phyloP scores from a whole-genome alignment of 1,284 basidiomycete genomes.

The Malassezia sp. region DNA sequence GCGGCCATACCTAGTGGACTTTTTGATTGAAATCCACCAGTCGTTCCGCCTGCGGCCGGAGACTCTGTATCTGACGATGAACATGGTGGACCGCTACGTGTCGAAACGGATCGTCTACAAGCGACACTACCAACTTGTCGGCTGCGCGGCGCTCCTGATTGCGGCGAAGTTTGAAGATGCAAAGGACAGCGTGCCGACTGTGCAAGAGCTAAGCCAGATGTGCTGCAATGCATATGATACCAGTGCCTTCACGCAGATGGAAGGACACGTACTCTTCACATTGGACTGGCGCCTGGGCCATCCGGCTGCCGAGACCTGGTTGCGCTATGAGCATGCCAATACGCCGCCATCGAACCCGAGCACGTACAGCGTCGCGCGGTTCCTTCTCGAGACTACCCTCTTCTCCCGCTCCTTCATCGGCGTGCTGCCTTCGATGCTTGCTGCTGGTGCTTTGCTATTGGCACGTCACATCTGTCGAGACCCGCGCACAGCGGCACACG shows the following conservation, averaged over 20 bases:
- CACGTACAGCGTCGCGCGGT: conserved; percentile 85
- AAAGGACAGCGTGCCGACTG: conserved; percentile 91
- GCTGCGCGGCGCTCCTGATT: conserved; percentile 95
- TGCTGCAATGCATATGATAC: conserved; percentile 92
- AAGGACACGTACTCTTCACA: conserved; percentile 87
- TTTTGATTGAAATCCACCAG: conserved; percentile 95
- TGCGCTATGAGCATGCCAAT: conserved; percentile 53
- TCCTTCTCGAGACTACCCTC: conserved; percentile 94
- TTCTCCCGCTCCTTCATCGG: conserved; percentile 92
- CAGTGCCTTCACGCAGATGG: conserved; percentile 64
- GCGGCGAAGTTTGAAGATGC: conserved; percentile 99
- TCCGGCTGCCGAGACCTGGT: conserved; percentile 93
- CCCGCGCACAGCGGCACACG: conserved; percentile 1
- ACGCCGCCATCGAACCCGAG: conserved; percentile 33
- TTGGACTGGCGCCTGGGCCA: conserved; percentile 96
- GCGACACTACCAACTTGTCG: conserved; percentile 98
- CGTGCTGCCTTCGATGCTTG: conserved; percentile 72
- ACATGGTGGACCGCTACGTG: conserved; percentile 97
- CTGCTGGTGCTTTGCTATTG: conserved; percentile 72
- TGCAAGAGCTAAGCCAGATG: conserved; percentile 83
- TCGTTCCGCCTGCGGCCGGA: conserved; percentile 80
- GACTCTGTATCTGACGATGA: conserved; percentile 93
- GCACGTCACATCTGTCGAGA: conserved; percentile 62
- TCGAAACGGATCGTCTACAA: conserved; percentile 96
- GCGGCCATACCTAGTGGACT: conserved; percentile 98